Conservation (phyloP, 2,329 filamentous ascomycete species). For the Diaporthe eres region DNA sequence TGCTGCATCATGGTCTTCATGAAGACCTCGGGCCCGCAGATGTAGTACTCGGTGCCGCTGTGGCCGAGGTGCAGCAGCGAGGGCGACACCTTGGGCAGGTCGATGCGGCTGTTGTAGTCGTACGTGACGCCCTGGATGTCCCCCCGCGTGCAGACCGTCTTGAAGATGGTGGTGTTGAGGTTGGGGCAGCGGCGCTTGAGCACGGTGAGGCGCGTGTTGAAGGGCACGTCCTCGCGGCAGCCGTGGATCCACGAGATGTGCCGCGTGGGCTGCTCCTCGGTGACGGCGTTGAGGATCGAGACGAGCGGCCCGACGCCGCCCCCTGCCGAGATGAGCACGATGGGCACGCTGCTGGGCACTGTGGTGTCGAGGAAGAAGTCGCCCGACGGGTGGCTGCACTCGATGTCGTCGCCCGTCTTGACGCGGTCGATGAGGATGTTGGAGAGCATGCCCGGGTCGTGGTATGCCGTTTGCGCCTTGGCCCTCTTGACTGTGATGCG, state of each 20-base stretch:
- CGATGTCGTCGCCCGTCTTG: slow-evolving; percentile 70
- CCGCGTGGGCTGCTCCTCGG: slow-evolving; percentile 56
- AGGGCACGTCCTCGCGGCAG: slow-evolving; percentile 63
- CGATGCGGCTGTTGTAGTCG: slow-evolving; percentile 56
- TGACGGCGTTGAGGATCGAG: slow-evolving; percentile 68
- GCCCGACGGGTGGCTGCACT: slow-evolving; percentile 73
- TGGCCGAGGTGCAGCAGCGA: slow-evolving; percentile 58
- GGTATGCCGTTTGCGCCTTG: slow-evolving; percentile 58
- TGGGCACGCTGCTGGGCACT: slow-evolving; percentile 54
- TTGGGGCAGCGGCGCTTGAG: slow-evolving; percentile 52
- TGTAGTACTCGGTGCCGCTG: slow-evolving; percentile 60
- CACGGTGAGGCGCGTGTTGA: slow-evolving; percentile 62
- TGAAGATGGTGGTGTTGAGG: slow-evolving; percentile 59
- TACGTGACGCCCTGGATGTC: slow-evolving; percentile 58
- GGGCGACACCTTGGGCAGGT: slow-evolving; percentile 56
- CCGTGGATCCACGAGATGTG: slow-evolving; percentile 70
- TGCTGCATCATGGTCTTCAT: slow-evolving; percentile 60
- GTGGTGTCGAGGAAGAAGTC: slow-evolving; percentile 66
- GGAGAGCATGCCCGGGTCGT: slow-evolving; percentile 73
- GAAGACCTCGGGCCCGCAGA: slow-evolving; percentile 63
- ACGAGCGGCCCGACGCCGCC: slow-evolving; percentile 69
- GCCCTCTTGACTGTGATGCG: slow-evolving; percentile 78
- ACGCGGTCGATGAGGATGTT: slow-evolving; percentile 74
- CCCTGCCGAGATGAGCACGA: slow-evolving; percentile 71
- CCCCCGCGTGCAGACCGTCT: slow-evolving; percentile 58